Evolutionary conservation across 2,329 filamentous ascomycete species (phyloP), one percentile per base, ranked within the genome.

Genomic region (Cladophialophora chaetospira): DNA sequence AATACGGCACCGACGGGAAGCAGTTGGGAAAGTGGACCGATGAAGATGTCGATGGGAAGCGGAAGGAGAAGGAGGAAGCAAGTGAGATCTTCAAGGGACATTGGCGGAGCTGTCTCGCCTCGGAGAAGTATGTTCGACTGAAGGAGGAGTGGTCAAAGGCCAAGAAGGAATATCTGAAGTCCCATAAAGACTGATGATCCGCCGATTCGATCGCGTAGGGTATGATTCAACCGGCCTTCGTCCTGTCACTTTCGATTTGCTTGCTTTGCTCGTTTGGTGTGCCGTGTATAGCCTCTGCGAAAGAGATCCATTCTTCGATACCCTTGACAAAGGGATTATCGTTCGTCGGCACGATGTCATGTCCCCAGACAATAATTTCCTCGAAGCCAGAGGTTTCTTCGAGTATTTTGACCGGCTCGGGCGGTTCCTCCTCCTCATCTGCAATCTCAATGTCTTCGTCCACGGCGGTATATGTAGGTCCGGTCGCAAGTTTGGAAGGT

Each of bases 351-450:
- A 83, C 66, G 1, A 75, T 72, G 64, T 94, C 91, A 70, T 96
- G 91, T 0, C 83, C 86, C 92, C 92, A 97, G n/a, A 96, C 80
- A 2, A 90, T 74, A 48, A 96, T 71, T 53, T 88, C 79, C 5
- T 91, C 84, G 68, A 97, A 97, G 13, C 79, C 79, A 1, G 84
- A 85, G 17, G 85, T 77, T 40, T 83, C 77, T 48, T 88, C 80
- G 64, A 93, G 71, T 1, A 80, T 40, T 17, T 77, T 78, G 8
- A 84, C 81, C 1, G 82, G 77, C 21, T 82, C 77, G 5, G 69
- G 66, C 36, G 75, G 67, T 13, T 77, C 75, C 1, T 76, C 74
- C 1, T 76, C 69, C 2, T 79, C 77, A 31, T 72, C 68, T 11
- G 75, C 68, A 15, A 73, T 70, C 25, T 51, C 48, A 17, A 51